phyloP scores from a whole-genome alignment of 2,329 filamentous ascomycete genomes.

The Intubia oerlemansii region DNA sequence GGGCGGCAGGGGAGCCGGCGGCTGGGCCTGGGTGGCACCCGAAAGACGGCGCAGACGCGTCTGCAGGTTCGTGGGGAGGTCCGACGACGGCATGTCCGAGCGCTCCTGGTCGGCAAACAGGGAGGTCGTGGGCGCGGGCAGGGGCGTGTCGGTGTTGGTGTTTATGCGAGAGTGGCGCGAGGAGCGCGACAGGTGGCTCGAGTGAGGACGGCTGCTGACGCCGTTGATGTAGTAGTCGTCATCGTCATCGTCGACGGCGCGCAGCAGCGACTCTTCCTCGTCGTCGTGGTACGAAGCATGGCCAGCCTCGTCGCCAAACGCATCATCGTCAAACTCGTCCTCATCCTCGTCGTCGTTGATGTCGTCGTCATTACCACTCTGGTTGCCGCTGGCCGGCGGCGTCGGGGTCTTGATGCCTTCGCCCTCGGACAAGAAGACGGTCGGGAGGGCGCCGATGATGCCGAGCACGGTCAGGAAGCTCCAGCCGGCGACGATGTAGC shows the following conservation, averaged over 20 bases:
- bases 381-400: too few relatives aligned
- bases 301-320: slow-evolving; percentile 3
- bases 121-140: neutral
- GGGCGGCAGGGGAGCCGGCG: too few relatives aligned
- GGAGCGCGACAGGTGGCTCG: neutral
- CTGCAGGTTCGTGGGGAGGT: neutral
- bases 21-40: neutral
- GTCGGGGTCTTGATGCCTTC: slow-evolving; percentile 40
- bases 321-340: slow-evolving; percentile 3
- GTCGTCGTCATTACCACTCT: slow-evolving; percentile 16
- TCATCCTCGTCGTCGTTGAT: slow-evolving; percentile 9
- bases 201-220: slow-evolving; percentile 2
- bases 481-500: slow-evolving; percentile 63
- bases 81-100: neutral
- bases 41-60: too few relatives aligned
- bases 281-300: too few relatives aligned
- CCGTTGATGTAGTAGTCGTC: slow-evolving; percentile 2
- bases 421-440: slow-evolving; percentile 53
- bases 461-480: slow-evolving; percentile 51
- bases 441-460: slow-evolving; percentile 44
- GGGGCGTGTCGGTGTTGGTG: neutral
- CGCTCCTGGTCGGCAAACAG: neutral
- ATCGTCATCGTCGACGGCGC: neutral
- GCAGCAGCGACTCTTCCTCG: slow-evolving; percentile 6
- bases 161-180: neutral